Base-by-base conservation (phyloP, 176 grass and related monocot species). In the Carex pumila region DNA sequence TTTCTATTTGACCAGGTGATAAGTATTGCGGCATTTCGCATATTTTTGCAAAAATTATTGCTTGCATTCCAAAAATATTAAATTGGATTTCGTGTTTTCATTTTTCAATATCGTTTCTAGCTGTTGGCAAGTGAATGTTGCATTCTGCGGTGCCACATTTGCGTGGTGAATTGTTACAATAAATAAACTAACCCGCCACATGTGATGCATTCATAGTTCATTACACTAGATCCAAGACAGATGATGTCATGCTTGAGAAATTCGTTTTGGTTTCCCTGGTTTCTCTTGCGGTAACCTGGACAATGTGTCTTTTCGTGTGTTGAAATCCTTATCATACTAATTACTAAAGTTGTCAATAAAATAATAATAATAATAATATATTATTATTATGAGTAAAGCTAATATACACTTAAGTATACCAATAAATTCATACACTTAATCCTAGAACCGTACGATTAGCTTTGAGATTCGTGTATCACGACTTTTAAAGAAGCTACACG, bases 171-270 rank as follows among this genome's bases (percentile, higher is more conserved):
- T 21, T 61, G 58, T 21, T 61, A 7, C 1, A 61, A 2, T 21
- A 21, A 21, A 30, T 29, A 21, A 12, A 32, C 4, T 4, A 14
- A 71, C 68, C 41, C 45, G 70, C 70, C 70, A 50, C 70, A 12
- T 73, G 4, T 25, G 10, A 1, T 50, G 5, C 43, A 22, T 73
- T 73, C 43, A 3, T 72, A 3, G 41, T 19, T 72, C 41, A 13
- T 25, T 10, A 73, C 70, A 73, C 69, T 22, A 49, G 70, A 73
- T 50, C 1, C n/a, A 50, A 9, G 9, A 50, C 4, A 9, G 9
- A 73, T 73, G 41, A 73, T 73, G 70, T 50, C 70, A 73, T 73
- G 70, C 70, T 73, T 73, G 70, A 73, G 70, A 29, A 73, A 72
- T 72, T 50, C 3, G 6, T 21, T 50, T 41, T 69, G 3, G 34